Base-by-base conservation (phyloP, 441 rosid species). In the Pelargonium fulgidum region DNA sequence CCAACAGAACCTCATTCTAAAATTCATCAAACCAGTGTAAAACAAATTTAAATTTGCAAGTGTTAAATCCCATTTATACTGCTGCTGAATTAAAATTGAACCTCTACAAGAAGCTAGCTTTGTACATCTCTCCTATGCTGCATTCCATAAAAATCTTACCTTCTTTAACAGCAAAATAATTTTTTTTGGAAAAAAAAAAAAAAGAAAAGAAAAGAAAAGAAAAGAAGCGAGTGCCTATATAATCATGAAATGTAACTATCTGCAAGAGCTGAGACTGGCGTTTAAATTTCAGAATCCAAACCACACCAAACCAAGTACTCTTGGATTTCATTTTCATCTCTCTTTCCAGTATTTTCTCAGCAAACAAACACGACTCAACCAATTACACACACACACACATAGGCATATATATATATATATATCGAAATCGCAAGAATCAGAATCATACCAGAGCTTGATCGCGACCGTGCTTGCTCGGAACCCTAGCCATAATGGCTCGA, bases 391-490 rank as follows among this genome's bases (percentile, higher is more conserved):
- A 54, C 4, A 19, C 26, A 58, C 3, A 19, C 12, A 9, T 19
- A 9, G 29, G 29, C 62, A 11, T 7, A 14, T 7, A 4, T 8
- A 13, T n/a, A 12, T 33, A 0, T 20, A 65, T 9, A 14, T 41
- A 42, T 9, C 7, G 16, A 39, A 29, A 3, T 12, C 24, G 33
- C 7, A 39, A 1, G 14, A 3, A 26, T 22, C 12, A 61, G 36
- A 20, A 63, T 71, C 59, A 22, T 73, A 92, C 96, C 85, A 81
- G 80, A 67, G 88, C 72, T 75, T 80, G 89, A 79, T 86, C 92
- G 19, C 85, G 89, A 14, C 81, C 84, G 77, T 90, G 92, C 76
- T 89, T 90, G 65, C 66, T 79, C 65, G 78, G 76, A 16, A 62
- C 66, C 50, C 71, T 62, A 73, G 90, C 81, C 92, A 85, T 82